A percentile compares a stretch with the other conserved stretches of the same genome.
These are phyloP conservation scores for Aspergillus ellipticus DNA, from an alignment of 495 filamentous ascomycete species.

Conservation along the genomic window DNA sequence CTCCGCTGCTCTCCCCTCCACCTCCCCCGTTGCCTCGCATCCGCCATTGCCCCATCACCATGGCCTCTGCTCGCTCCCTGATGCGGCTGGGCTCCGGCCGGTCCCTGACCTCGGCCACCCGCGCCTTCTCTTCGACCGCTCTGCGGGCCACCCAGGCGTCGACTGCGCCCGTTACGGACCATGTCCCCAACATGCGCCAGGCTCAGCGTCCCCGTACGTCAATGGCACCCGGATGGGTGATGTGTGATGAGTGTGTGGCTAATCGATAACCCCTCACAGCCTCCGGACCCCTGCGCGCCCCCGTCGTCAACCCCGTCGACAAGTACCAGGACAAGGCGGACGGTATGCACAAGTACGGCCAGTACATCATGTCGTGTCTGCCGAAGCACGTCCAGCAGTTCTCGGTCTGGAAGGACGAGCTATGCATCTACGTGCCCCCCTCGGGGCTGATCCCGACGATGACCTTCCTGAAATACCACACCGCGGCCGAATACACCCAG, in stretches of 20 bases:
- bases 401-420: slow-evolving; percentile 98
- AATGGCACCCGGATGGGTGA: not conserved
- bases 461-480: slow-evolving; percentile 95
- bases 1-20: slow-evolving; percentile 16
- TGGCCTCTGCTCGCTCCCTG: slow-evolving; percentile 55
- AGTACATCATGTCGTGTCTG: slow-evolving; percentile 93
- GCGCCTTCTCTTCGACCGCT: slow-evolving; percentile 55
- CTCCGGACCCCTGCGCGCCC: slow-evolving; percentile 62
- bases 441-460: slow-evolving; percentile 85
- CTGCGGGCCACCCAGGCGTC: slow-evolving; percentile 54
- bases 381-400: slow-evolving; percentile 99
- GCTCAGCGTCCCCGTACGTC: slow-evolving; percentile 59
- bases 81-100: slow-evolving; percentile 63
- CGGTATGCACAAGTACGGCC: slow-evolving; percentile 84
- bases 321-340: slow-evolving; percentile 84
- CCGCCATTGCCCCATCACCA: slow-evolving; percentile 35
- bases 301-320: slow-evolving; percentile 87
- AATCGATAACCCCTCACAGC: slow-evolving; percentile 34
- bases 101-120: slow-evolving; percentile 55
- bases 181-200: slow-evolving; percentile 62
- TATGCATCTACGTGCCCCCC: slow-evolving; percentile 88
- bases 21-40: slow-evolving; percentile 12
- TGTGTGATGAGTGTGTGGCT: too few species aligned
- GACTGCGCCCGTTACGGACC: slow-evolving; percentile 28
- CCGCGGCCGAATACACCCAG: slow-evolving; percentile 92